Base-by-base conservation (phyloP, 768 basidiomycete genomes). In the Saitozyma sp. region DNA sequence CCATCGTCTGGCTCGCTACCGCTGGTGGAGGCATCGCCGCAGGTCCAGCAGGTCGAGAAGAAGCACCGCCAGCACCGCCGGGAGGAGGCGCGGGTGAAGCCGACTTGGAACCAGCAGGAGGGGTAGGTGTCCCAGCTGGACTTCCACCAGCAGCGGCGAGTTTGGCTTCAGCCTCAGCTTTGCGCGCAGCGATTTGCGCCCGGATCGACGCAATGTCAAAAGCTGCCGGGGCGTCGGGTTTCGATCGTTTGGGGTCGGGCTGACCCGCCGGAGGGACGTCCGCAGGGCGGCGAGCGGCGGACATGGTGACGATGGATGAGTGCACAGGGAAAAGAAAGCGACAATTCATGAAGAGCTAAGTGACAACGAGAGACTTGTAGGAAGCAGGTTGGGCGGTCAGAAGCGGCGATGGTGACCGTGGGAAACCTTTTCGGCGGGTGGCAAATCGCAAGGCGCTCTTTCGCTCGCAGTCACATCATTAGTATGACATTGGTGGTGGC, bases 41-140 rank as follows among this genome's bases (percentile, higher is more conserved):
- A 62, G 83, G 77, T 2, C 83, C 82, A 4, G 86, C 81, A n/a
- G 85, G 81, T 4, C 82, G 80, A 16, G 83, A 75, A 43, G 82
- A 78, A 16, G 77, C 56, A n/a, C 77, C 71, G 0, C 81, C 71
- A 16, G 82, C 68, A 20, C 13, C 39, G 13, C 29, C 29, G 9
- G 58, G n/a, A 42, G 50, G 37, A 16, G 84, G 81, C 17, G 82
- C 78, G 0, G 83, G 80, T 7, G 78, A 75, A 1, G 84, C 81
- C 0, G 78, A 80, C 43, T 81, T 73, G 16, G 85, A 79, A 2
- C 29, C 29, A 29, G 29, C 29, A 29, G 29, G 29, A 29, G 29
- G 29, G 29, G 29, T 29, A 29, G 29, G 29, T 29, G 29, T 29
- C 29, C 29, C 29, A 29, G 29, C 29, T 29, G 29, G 29, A 29